Evolutionary conservation across 2,329 filamentous ascomycete species (phyloP), one percentile per base, ranked within the genome.

Genomic region (Colletotrichum gigasporum): DNA sequence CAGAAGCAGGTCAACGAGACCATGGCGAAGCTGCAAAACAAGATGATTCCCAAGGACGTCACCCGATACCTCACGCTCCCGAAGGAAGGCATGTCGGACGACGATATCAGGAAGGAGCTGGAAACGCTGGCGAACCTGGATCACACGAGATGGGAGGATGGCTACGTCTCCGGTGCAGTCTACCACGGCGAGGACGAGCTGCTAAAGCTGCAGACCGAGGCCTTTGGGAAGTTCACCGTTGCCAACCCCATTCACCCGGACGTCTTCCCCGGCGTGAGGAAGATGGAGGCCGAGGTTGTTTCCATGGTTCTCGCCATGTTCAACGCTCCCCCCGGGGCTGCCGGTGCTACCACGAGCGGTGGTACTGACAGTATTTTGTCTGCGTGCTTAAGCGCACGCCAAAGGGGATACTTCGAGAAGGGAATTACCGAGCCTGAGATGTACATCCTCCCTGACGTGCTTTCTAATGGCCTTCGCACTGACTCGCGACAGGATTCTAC

Each of bases 221-320:
- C 96, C 0, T 98, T 95, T 83, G 91, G 92, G 69, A 91, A 92
- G 78, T 99, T 99, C 76, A 95, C 94, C 52, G 96, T 99, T 28
- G 87, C 94, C 37, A 99, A 99, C 77, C 96, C 96, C 3, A 96
- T 99, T 70, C 96, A 99, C 77, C 96, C 96, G 6, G 96, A 99
- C 79, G 95, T 99, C 42, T 99, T 99, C 80, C 96, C 96, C 14
- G 96, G 95, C 26, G 94, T 99, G 54, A 86, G 96, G 72, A 99
- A 99, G 87, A 99, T 99, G 96, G 96, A 99, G 82, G 95, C 96
- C 44, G 96, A 99, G 81, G 84, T 99, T 66, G 96, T 99, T 54
- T 91, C 94, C 69, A 99, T 99, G 95, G 94, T 96, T 28, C 82
- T 97, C 66, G 87, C 87, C 44, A 82, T 99, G 76, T 60, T 97